These are phyloP conservation scores for Botrytis cinerea DNA, from an alignment of 2,329 filamentous ascomycete species.

Conservation along the genomic window DNA sequence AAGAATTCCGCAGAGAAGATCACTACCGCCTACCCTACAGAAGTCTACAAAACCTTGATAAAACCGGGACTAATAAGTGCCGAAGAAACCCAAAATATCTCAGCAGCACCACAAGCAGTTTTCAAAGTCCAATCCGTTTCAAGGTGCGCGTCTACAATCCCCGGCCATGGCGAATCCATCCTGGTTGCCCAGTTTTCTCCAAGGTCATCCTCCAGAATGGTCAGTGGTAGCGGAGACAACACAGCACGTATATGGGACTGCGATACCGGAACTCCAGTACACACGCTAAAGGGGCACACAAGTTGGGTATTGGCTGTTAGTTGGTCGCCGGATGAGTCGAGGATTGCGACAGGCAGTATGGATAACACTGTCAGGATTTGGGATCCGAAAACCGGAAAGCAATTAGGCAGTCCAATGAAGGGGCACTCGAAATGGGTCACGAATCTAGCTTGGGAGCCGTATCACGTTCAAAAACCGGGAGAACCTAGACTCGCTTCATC, in stretches of 20 bases:
- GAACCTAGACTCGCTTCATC: constrained; percentile 80
- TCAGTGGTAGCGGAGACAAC: constrained; percentile 86
- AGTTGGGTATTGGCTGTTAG: constrained; percentile 87
- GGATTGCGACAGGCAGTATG: constrained; percentile 87
- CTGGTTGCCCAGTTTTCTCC: constrained; percentile 85
- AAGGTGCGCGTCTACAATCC: constrained; percentile 82
- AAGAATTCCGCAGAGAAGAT: constrained; percentile 43
- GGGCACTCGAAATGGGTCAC: constrained; percentile 91
- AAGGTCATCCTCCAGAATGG: constrained; percentile 71
- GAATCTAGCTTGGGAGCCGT: constrained; percentile 89
- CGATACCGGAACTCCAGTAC: constrained; percentile 84
- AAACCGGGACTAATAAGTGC: constrained; percentile 40
- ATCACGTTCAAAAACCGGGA: constrained; percentile 75
- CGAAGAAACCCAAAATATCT: constrained; percentile 49
- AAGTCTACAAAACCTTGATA: constrained; percentile 52
- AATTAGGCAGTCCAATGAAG: constrained; percentile 68
- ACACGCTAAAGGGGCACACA: constrained; percentile 83
- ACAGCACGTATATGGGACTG: constrained; percentile 94
- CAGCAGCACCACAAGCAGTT: constrained; percentile 79
- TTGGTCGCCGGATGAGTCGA: constrained; percentile 80
- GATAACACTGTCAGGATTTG: constrained; percentile 90
- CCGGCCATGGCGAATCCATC: constrained; percentile 90
- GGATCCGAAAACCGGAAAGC: constrained; percentile 79
- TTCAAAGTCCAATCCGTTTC: constrained; percentile 93
- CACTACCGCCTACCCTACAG: constrained; percentile 43